Percentiles rank a stretch among this genome's conserved stretches.
These are phyloP conservation scores for Bacidia gigantensis DNA, from an alignment of 495 filamentous ascomycete genomes.

Conservation along the genomic window DNA sequence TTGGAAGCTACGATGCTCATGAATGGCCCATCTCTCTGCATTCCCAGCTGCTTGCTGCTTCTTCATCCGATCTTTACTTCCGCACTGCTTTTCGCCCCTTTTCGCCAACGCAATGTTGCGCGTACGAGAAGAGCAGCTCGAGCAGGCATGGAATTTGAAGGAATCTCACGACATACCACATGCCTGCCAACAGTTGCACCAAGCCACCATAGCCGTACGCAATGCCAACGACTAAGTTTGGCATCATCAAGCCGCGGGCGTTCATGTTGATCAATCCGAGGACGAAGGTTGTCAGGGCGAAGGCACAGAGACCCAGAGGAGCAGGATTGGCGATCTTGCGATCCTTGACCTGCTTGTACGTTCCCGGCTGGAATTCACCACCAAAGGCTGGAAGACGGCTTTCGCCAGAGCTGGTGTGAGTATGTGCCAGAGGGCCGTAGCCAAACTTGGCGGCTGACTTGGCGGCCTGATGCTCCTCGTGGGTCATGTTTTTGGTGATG, in stretches of 20 bases:
- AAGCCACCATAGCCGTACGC: slow-evolving; percentile 79
- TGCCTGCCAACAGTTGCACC: slow-evolving; percentile 84
- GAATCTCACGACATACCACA: slow-evolving; percentile 61
- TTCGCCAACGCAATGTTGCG: no score
- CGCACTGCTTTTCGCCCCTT: no score
- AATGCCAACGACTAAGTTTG: slow-evolving; percentile 56
- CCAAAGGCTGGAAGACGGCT: slow-evolving; percentile 69
- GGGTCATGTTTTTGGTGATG: slow-evolving; percentile 24
- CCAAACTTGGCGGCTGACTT: slow-evolving; percentile 36
- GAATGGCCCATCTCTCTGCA: no score
- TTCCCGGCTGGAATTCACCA: slow-evolving; percentile 92
- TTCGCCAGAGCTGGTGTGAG: slow-evolving; percentile 48
- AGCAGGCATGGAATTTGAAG: no score
- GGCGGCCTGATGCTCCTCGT: slow-evolving; percentile 35
- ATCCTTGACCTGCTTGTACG: slow-evolving; percentile 58
- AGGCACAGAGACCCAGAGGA: slow-evolving; percentile 73
- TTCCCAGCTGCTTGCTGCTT: background rate
- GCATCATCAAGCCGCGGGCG: slow-evolving; percentile 41
- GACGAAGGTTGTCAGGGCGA: slow-evolving; percentile 92
- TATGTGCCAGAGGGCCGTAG: slow-evolving; percentile 54
- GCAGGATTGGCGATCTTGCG: slow-evolving; percentile 84
- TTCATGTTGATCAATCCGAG: slow-evolving; percentile 73
- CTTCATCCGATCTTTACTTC: no score
- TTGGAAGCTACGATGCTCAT: background rate
- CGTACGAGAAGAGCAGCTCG: no score